Conservation (phyloP, 1,284 basidiomycete genomes). For the Papiliotrema laurentii region DNA sequence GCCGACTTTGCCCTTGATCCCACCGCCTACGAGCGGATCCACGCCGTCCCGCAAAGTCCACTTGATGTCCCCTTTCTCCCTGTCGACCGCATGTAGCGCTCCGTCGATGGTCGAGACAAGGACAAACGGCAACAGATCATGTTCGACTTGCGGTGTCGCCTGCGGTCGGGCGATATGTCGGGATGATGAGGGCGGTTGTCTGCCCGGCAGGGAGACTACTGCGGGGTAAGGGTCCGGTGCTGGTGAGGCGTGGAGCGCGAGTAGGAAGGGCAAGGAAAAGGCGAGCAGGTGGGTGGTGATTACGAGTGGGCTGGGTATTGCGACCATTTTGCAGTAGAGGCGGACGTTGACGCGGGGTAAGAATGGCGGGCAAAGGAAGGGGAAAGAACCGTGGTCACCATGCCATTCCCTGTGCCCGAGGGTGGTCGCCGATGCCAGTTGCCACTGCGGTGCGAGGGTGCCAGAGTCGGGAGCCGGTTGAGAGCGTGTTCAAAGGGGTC, state of each 20-base stretch:
- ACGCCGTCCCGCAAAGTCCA: conserved; percentile 44
- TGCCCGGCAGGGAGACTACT: conserved; percentile 16
- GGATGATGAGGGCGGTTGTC: neutral
- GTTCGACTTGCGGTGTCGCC: conserved; percentile 27
- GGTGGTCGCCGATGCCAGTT: neutral
- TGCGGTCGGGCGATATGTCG: conserved; percentile 6
- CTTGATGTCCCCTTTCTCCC: conserved; percentile 35
- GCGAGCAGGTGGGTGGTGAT: conserved; percentile 11
- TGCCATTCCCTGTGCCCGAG: neutral
- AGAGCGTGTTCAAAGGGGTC: neutral
- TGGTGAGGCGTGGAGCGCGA: conserved; percentile 10
- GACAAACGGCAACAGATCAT: conserved; percentile 45
- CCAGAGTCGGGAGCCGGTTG: neutral
- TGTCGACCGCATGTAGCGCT: conserved; percentile 44
- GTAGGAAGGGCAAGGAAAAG: conserved; percentile 13
- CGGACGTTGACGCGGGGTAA: neutral
- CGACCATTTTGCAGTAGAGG: neutral
- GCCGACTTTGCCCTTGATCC: conserved; percentile 22
- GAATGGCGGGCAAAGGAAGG: neutral
- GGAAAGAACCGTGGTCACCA: neutral
- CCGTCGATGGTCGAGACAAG: conserved; percentile 47
- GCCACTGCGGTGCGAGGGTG: no score
- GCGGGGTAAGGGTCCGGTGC: conserved; percentile 20
- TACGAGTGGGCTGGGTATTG: neutral
- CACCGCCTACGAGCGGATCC: conserved; percentile 40